Base-by-base conservation (phyloP, 805 yeast genomes). In the Starmera quercuum region DNA sequence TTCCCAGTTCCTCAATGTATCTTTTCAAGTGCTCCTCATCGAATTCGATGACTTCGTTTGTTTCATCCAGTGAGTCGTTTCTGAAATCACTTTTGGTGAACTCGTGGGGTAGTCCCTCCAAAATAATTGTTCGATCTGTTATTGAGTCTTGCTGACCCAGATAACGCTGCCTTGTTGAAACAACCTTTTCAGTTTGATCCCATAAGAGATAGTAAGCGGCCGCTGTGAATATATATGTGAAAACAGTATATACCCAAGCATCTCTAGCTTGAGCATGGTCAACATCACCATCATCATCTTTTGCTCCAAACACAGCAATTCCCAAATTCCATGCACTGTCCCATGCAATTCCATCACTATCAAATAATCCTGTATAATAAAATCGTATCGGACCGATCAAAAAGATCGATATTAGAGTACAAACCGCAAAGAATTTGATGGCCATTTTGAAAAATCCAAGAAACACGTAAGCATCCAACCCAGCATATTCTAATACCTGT, bases 381-480 rank as follows among this genome's bases (percentile, higher is more conserved):
- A 78, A 82, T 38, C 97, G 56, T 3, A 92, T 71, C 0, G 98
- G 97, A 1, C 95, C 83, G 20, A 90, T 83, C 7, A 90, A 67
- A 13, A 77, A 62, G 7, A 83, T 61, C 1, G 95, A 87, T 44
- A 84, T 76, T 2, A 84, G 40, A 30, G 83, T 68, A 48, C 87
- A 82, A 0, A 73, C 61, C 2, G 75, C 62, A 20, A 90, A 60
- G 12, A 83, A 64, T 51, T 77, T 75, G 34, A 88, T 83, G 39
- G 92, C 73, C 87, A 88, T 85, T 39, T 82, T 79, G 70, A 92
- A 92, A 58, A 90, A 90, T 2, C 90, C 86, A 20, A 90, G 59
- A 49, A 83, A 90, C 33, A 92, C 97, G 59, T 71, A 86, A 0
- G 97, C 97, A 60, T 90, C 98, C 30, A 90, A 60, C 0, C 98